Conservation (phyloP, 768 basidiomycete species). For the Collybia sordida region DNA sequence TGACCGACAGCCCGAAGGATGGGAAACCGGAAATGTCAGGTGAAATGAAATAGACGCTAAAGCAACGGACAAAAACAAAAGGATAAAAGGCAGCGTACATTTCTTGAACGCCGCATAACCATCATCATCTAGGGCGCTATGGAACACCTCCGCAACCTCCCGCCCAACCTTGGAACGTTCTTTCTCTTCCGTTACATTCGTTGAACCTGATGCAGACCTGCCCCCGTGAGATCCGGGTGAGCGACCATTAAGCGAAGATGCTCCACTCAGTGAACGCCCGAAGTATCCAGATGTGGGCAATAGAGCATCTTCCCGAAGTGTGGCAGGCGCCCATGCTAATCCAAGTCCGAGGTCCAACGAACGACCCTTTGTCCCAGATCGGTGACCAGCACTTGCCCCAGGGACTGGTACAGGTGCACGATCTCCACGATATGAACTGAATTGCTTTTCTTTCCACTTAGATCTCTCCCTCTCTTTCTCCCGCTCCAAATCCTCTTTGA, state of each 20-base stretch:
- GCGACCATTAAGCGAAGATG: conserved; percentile 20
- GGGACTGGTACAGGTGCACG: conserved; percentile 33
- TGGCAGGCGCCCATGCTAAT: conserved; percentile 71
- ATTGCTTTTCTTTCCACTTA: conserved; percentile 20
- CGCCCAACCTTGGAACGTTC: conserved; percentile 38
- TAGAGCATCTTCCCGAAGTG: conserved; percentile 65
- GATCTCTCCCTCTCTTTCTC: conserved; percentile 29
- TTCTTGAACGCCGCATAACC: conserved; percentile 56
- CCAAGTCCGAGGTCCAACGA: conserved; percentile 72
- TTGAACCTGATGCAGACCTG: conserved; percentile 22
- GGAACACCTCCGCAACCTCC: conserved; percentile 49
- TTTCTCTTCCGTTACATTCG: conserved; percentile 18
- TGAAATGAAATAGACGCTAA: conserved; percentile 5
- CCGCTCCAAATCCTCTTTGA: conserved; percentile 21
- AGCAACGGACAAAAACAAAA: conserved; percentile 6
- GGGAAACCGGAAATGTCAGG: not conserved
- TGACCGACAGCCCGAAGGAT: conserved; percentile 3
- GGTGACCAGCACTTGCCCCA: conserved; percentile 30
- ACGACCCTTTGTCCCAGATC: conserved; percentile 59
- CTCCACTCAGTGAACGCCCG: conserved; percentile 27
- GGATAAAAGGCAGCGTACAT: conserved; percentile 44
- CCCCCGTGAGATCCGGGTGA: conserved; percentile 7
- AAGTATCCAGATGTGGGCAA: conserved; percentile 46
- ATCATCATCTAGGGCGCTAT: conserved; percentile 42
- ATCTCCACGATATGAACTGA: conserved; percentile 21